These are phyloP conservation scores for Rosa hybrid DNA, from an alignment of 331 rosid species.

Conservation along the genomic window DNA sequence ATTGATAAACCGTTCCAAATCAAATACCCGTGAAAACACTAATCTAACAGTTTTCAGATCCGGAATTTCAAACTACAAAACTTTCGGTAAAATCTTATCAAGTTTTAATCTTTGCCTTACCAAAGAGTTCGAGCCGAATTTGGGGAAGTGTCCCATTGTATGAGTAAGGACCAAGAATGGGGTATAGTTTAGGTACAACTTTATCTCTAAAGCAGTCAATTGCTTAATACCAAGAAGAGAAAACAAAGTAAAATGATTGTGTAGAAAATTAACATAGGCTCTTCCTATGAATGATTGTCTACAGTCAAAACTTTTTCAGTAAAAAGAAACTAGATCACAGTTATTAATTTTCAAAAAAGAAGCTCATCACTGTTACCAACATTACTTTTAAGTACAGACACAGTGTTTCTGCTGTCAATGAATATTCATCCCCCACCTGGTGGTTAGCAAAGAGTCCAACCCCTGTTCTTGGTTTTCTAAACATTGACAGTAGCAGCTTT, in stretches of 20 bases:
- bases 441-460: conserved; percentile 7
- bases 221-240: background rate
- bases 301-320: background rate
- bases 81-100: background rate
- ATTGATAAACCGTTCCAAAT: background rate
- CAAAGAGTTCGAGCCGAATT: background rate
- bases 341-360: background rate
- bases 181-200: background rate
- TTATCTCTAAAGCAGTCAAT: conserved; percentile 11
- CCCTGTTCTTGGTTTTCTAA: conserved; percentile 20
- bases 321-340: background rate
- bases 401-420: conserved; percentile 1
- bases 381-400: conserved; percentile 4
- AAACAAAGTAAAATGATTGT: background rate
- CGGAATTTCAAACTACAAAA: background rate
- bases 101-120: background rate
- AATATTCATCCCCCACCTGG: conserved; percentile 1
- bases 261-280: background rate
- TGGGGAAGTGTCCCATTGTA: background rate
- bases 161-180: conserved; percentile 8
- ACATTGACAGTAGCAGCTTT: conserved; percentile 12
- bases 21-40: background rate
- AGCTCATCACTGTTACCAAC: conserved; percentile 22
- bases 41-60: background rate
- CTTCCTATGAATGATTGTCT: background rate